Evolutionary conservation across 768 basidiomycete genomes (phyloP).

Genomic region (Auriscalpium orientale): DNA sequence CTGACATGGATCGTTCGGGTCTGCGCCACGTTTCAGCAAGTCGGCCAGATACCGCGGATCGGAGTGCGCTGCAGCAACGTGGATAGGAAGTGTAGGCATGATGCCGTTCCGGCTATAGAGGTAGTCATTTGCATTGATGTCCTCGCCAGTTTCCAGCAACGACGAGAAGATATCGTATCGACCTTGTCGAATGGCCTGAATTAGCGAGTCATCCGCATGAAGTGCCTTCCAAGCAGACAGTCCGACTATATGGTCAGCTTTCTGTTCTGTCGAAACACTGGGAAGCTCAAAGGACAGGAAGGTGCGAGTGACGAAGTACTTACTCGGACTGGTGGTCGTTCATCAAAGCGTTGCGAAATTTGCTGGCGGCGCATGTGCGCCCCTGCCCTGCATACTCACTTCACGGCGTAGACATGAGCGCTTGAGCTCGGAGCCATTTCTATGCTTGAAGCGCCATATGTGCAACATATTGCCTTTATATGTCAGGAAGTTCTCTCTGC

Average conservation of each 20-base stretch:
- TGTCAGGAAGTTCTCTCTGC: slow-evolving; percentile 79
- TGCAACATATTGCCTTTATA: slow-evolving; percentile 23
- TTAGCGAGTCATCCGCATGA: background rate
- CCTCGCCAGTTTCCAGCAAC: background rate
- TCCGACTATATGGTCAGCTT: too few species aligned
- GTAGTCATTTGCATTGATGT: background rate
- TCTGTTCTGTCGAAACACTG: too few species aligned
- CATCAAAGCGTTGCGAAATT: too few species aligned
- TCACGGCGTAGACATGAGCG: too few species aligned
- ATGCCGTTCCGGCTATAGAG: background rate
- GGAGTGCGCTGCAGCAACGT: background rate
- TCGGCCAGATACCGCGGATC: background rate
- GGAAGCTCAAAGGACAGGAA: too few species aligned
- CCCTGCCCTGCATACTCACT: too few species aligned
- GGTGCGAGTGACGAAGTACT: too few species aligned
- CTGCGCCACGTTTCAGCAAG: background rate
- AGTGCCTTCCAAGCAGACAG: background rate
- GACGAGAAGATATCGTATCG: background rate
- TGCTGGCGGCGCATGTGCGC: too few species aligned
- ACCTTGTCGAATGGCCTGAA: background rate
- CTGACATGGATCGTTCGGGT: background rate
- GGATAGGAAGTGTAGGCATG: background rate
- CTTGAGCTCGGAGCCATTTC: too few species aligned
- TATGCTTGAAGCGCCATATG: background rate
- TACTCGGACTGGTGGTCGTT: too few species aligned